Evolutionary conservation across 345 rosid genomes (phyloP), one percentile per base, ranked within the genome.

Genomic region (Aquilaria malaccensis): DNA sequence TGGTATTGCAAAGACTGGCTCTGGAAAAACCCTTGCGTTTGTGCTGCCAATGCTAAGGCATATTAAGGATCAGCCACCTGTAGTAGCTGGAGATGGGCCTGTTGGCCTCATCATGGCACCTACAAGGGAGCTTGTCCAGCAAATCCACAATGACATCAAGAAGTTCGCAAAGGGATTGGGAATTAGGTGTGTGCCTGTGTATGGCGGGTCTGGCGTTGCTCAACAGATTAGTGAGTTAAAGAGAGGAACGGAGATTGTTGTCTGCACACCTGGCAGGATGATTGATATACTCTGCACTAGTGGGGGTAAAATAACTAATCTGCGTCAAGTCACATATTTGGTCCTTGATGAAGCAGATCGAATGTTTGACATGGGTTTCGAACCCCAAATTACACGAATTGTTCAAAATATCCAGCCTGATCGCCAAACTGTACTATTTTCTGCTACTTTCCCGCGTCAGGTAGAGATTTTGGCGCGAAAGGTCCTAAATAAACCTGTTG

Each of bases 161-260:
- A 89, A 93, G 79, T 93, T 93, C 70, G 58, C 92, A 58, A 87
- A 82, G 85, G 72, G 66, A 33, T 54, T 84, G 79, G 93, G 91
- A 64, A 61, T 89, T 60, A 71, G 93, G 71, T 89, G 98, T 70
- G 97, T 87, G 52, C 95, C 97, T 59, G 94, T 92, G 7, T 87
- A 87, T 72, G 98, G 97, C 69, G 98, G 98, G 61, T 89, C 96
- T 66, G 98, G 98, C 62, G 97, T 93, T 79, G 97, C 97, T 56
- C 97, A 93, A 62, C 98, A 93, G 75, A 93, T 93, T 70, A 86
- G 98, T 70, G 98, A 89, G 62, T 70, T 93, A 51, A 90, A 93
- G 70, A 76, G 92, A 70, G 98, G 96, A 58, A 86, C 98, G 63
- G 97, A 93, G 74, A 85, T 93, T 73, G 97, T 93, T 67, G 98